A percentile compares a stretch with the other conserved stretches of the same genome.
phyloP scores from a whole-genome alignment of 768 basidiomycete genomes.

The Kwoniella bestiolae region DNA sequence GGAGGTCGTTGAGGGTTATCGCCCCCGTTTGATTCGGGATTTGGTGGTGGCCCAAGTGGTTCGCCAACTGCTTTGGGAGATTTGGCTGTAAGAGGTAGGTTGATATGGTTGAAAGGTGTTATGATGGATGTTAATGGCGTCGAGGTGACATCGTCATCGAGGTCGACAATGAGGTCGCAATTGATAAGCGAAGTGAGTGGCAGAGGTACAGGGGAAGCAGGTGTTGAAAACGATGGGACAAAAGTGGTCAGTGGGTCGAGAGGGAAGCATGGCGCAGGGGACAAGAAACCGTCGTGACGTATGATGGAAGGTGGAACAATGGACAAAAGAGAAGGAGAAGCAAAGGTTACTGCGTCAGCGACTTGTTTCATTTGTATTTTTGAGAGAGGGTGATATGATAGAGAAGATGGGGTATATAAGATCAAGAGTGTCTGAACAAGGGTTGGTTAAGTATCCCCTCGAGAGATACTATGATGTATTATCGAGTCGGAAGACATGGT shows the following conservation, averaged over 20 bases:
- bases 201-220: conserved; percentile 16
- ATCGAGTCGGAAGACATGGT: background rate
- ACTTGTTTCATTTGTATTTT: background rate
- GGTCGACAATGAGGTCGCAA: conserved; percentile 3
- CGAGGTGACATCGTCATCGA: conserved; percentile 6
- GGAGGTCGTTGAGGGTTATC: conserved; percentile 43
- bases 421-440: background rate
- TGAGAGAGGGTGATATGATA: background rate
- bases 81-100: conserved; percentile 1
- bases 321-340: conserved; percentile 7
- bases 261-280: conserved; percentile 22
- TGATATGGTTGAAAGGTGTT: background rate
- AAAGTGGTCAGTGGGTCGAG: conserved; percentile 21
- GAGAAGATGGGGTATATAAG: background rate
- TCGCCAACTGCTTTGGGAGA: conserved; percentile 17
- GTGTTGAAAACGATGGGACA: background rate
- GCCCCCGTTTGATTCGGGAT: conserved; percentile 5
- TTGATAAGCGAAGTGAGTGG: conserved; percentile 20
- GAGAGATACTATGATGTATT: background rate
- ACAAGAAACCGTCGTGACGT: conserved; percentile 19
- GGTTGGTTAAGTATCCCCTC: background rate
- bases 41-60: conserved; percentile 14
- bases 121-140: conserved; percentile 1
- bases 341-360: conserved; percentile 10
- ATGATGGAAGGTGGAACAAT: conserved; percentile 11